phyloP scores from a whole-genome alignment of 1,284 basidiomycete species.

The Rhodotorula sp. region DNA sequence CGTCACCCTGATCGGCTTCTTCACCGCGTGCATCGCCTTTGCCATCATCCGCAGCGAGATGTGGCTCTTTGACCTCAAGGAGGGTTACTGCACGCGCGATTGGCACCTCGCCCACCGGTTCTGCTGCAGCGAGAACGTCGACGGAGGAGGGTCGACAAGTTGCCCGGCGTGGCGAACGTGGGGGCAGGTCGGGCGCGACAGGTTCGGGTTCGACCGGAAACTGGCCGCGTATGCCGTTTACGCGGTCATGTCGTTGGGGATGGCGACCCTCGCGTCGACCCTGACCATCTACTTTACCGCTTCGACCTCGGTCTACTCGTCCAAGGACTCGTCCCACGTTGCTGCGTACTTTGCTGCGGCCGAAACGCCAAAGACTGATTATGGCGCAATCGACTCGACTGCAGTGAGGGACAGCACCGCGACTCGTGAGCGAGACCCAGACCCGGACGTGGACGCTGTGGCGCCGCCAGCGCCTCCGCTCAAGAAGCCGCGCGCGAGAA shows the following conservation, averaged over 20 bases:
- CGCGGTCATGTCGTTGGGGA: conserved; percentile 61
- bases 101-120: conserved; percentile 73
- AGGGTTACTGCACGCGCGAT: conserved; percentile 72
- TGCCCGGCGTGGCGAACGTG: conserved; percentile 40
- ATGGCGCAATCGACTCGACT: background rate
- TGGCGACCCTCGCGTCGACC: conserved; percentile 69
- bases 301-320: conserved; percentile 78
- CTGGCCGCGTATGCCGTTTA: conserved; percentile 69
- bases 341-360: background rate
- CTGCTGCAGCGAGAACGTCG: conserved; percentile 60
- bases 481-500: conserved; percentile 4
- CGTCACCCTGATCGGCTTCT: conserved; percentile 74
- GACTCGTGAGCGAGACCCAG: background rate
- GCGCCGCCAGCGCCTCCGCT: background rate
- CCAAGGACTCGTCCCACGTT: conserved; percentile 63
- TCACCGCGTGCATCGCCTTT: conserved; percentile 82
- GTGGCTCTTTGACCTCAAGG: conserved; percentile 89
- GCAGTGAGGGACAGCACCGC: background rate
- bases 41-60: conserved; percentile 82
- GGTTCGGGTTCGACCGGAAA: conserved; percentile 47
- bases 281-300: conserved; percentile 85
- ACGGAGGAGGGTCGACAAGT: background rate
- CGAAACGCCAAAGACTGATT: background rate
- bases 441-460: background rate
- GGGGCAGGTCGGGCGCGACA: conserved; percentile 31